Evolutionary conservation across 495 filamentous ascomycete genomes (phyloP).

Genomic region (Pseudoneurospora amorphoporcata): DNA sequence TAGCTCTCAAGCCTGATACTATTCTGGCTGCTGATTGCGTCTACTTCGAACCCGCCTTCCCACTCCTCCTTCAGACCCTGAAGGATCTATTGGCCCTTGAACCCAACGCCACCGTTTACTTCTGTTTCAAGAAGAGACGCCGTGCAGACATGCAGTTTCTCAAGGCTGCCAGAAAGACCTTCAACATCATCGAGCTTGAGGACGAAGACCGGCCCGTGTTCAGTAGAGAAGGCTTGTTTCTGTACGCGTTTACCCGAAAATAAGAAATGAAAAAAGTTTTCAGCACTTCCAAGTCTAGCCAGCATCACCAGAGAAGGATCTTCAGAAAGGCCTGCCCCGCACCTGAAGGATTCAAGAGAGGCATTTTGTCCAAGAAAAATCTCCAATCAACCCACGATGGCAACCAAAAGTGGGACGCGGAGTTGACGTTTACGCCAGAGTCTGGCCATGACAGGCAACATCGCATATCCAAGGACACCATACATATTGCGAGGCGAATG

Average conservation of each 20-base stretch:
- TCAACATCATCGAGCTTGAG: constrained; percentile 50
- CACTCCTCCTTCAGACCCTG: constrained; percentile 72
- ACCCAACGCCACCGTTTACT: constrained; percentile 62
- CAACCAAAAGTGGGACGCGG: not conserved
- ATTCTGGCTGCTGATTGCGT: constrained; percentile 93
- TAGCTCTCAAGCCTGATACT: constrained; percentile 51
- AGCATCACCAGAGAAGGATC: not conserved
- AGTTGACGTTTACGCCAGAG: not conserved
- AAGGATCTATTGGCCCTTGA: constrained; percentile 44
- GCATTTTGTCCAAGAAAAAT: not conserved
- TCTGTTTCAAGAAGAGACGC: constrained; percentile 89
- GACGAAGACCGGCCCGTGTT: constrained; percentile 53
- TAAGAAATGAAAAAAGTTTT: constrained; percentile 1
- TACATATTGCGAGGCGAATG: not conserved
- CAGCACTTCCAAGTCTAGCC: not conserved
- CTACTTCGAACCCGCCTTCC: constrained; percentile 94
- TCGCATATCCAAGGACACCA: not conserved
- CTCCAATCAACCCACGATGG: not conserved
- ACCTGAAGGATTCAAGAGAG: not conserved
- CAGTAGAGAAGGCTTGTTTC: constrained; percentile 50
- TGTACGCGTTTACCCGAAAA: constrained; percentile 50
- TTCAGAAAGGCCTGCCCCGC: not conserved
- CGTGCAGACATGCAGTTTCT: constrained; percentile 65
- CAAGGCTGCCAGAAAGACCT: constrained; percentile 54
- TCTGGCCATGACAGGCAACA: not conserved